Base-by-base conservation (phyloP, 116 monocot species). In the Phalaenopsis hybrid region DNA sequence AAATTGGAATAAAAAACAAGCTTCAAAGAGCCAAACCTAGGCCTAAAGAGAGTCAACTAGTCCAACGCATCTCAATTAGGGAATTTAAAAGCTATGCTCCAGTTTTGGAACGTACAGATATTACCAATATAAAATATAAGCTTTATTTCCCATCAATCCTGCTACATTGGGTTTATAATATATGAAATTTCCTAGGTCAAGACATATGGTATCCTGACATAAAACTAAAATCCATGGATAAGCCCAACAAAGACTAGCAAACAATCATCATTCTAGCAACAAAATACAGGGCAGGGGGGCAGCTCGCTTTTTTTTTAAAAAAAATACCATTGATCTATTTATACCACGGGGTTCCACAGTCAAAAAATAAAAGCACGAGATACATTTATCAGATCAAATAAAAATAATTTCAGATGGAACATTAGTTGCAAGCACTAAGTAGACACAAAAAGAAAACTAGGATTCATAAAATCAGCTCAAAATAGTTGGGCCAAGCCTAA, bases 401-500 rank as follows among this genome's bases (percentile, higher is more conserved):
- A 72, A 72, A 15, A 72, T 4, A 12, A 72, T 37, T 17, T 16
- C 55, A 55, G 23, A 65, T 65, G 12, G 65, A 65, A 20, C 23
- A 7, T 48, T 23, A 21, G n/a, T 23, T 21, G 9, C n/a, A 65
- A 65, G 28, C 11, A 72, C 41, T 16, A 72, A 72, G 43, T 41
- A 72, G 41, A 41, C 23, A 69, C 11, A 10, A 69, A 9, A 15
- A 16, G 10, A 16, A 72, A 12, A 34, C 5, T 43, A 72, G 16
- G 72, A 72, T 72, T 72, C 33, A 17, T 72, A 72, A 72, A 37
- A 37, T 37, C 72, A 72, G n/a, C 13, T 72, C 72, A 10, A 72
- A 72, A 23, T n/a, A 72, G 37, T 16, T 41, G 33, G 15, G 15
- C 21, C 41, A 41, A 41, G 41, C 16, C 5, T 37, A 72, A 72